phyloP scores from a whole-genome alignment of 2,329 filamentous ascomycete species.

The Raffaelea albimanens region DNA sequence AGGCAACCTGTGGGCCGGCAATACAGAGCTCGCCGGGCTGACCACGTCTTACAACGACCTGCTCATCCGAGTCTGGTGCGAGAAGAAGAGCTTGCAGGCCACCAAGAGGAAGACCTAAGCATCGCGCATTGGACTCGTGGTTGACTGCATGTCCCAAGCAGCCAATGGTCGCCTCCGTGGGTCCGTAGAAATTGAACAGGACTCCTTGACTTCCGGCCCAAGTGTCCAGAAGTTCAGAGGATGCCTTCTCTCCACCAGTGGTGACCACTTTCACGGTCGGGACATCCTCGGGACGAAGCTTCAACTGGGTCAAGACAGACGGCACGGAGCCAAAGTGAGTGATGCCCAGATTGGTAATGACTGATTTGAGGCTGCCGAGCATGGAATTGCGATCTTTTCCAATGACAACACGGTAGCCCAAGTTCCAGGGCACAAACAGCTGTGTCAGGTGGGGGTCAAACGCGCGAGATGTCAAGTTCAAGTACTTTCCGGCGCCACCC shows the following conservation, averaged over 20 bases:
- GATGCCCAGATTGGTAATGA: constrained; percentile 55
- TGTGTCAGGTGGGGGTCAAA: constrained; percentile 17
- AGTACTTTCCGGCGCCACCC: constrained; percentile 16
- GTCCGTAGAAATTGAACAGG: constrained; percentile 39
- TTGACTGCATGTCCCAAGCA: constrained; percentile 5
- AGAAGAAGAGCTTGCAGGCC: constrained; percentile 13
- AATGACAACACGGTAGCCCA: constrained; percentile 11
- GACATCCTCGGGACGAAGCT: constrained; percentile 44
- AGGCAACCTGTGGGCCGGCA: constrained; percentile 32
- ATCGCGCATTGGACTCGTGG: constrained; percentile 10
- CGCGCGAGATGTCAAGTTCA: constrained; percentile 15
- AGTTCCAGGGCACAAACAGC: constrained; percentile 15
- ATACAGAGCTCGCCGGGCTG: constrained; percentile 30
- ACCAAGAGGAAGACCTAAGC: constrained; percentile 13
- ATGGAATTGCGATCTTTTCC: constrained; percentile 11
- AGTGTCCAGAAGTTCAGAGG: no score
- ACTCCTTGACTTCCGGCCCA: no score
- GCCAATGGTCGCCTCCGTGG: constrained; percentile 37
- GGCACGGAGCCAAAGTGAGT: no score
- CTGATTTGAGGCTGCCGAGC: constrained; percentile 28
- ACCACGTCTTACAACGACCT: constrained; percentile 12
- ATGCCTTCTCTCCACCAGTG: constrained; percentile 54
- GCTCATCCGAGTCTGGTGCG: constrained; percentile 1
- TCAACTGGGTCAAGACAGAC: constrained; percentile 43
- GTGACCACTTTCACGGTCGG: constrained; percentile 56